Conservation (phyloP, 23 red algal genomes). For the Gracilaria domingensis region DNA sequence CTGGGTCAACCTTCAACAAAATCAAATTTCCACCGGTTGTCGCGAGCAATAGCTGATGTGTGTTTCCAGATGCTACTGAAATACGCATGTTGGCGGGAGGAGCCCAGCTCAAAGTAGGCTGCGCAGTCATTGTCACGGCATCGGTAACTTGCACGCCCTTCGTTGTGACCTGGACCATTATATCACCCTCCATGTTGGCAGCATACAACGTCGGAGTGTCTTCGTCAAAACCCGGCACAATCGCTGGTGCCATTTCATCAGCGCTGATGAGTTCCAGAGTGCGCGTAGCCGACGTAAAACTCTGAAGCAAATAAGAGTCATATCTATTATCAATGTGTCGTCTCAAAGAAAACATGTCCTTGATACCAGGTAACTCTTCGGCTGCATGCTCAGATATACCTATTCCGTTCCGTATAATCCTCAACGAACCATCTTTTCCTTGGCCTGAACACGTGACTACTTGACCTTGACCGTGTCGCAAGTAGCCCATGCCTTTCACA, state of each 20-base stretch:
- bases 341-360: slow-evolving; percentile 90
- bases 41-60: slow-evolving; percentile 78
- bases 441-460: slow-evolving; percentile 97
- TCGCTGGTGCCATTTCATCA: slow-evolving; percentile 85
- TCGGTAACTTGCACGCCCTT: slow-evolving; percentile 72
- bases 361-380: slow-evolving; percentile 87
- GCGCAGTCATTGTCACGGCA: slow-evolving; percentile 63
- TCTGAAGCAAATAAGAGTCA: slow-evolving; percentile 81
- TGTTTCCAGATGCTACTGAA: slow-evolving; percentile 78
- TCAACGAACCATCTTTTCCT: slow-evolving; percentile 84
- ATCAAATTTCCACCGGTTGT: slow-evolving; percentile 77
- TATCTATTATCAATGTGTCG: slow-evolving; percentile 56
- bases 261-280: slow-evolving; percentile 78
- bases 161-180: slow-evolving; percentile 82
- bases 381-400: slow-evolving; percentile 93
- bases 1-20: slow-evolving; percentile 66
- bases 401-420: slow-evolving; percentile 96
- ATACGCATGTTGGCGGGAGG: slow-evolving; percentile 72
- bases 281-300: slow-evolving; percentile 88
- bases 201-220: slow-evolving; percentile 73
- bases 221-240: slow-evolving; percentile 75
- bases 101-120: slow-evolving; percentile 52
- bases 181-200: slow-evolving; percentile 74
- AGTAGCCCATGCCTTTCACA: slow-evolving; percentile 75
- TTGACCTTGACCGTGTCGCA: slow-evolving; percentile 83